These are phyloP conservation scores for Epichloe festucae DNA, from an alignment of 2,329 filamentous ascomycete genomes.

Conservation along the genomic window DNA sequence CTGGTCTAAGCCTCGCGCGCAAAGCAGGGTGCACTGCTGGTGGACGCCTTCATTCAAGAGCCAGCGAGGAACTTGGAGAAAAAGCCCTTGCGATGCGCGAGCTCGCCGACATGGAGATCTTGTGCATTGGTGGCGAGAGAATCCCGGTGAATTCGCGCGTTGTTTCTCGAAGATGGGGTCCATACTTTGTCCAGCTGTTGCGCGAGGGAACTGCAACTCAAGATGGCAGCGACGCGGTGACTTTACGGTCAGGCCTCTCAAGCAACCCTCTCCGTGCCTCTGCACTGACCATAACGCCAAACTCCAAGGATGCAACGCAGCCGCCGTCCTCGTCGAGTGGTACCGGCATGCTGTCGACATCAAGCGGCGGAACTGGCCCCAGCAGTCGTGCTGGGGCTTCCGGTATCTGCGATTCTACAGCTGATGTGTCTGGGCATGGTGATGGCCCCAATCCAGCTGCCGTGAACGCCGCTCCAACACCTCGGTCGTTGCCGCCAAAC, in stretches of 20 bases:
- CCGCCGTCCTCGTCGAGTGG: constrained; percentile 27
- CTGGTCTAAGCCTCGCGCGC: constrained; percentile 40
- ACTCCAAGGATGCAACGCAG: constrained; percentile 37
- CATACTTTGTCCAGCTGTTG: constrained; percentile 86
- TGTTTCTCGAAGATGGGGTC: constrained; percentile 79
- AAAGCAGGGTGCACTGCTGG: constrained; percentile 56
- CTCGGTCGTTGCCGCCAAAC: constrained; percentile 41
- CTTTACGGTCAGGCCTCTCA: constrained; percentile 52
- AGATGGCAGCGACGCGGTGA: constrained; percentile 62
- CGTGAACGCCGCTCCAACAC: constrained; percentile 44
- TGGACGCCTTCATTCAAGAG: constrained; percentile 61
- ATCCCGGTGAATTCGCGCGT: constrained; percentile 90
- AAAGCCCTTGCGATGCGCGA: constrained; percentile 70
- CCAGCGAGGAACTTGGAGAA: constrained; percentile 76
- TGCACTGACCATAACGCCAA: constrained; percentile 71
- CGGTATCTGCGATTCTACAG: constrained; percentile 27
- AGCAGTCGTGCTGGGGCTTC: too few species aligned
- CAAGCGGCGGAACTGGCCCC: constrained; percentile 12
- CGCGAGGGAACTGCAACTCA: constrained; percentile 64
- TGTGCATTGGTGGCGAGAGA: constrained; percentile 80
- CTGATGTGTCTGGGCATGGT: constrained; percentile 18
- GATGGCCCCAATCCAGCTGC: constrained; percentile 28
- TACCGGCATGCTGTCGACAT: constrained; percentile 27
- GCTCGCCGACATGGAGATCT: constrained; percentile 89
- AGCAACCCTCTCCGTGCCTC: constrained; percentile 57